Evolutionary conservation across 768 basidiomycete genomes (phyloP).

Genomic region (Boletus pseudo-olivaceus): DNA sequence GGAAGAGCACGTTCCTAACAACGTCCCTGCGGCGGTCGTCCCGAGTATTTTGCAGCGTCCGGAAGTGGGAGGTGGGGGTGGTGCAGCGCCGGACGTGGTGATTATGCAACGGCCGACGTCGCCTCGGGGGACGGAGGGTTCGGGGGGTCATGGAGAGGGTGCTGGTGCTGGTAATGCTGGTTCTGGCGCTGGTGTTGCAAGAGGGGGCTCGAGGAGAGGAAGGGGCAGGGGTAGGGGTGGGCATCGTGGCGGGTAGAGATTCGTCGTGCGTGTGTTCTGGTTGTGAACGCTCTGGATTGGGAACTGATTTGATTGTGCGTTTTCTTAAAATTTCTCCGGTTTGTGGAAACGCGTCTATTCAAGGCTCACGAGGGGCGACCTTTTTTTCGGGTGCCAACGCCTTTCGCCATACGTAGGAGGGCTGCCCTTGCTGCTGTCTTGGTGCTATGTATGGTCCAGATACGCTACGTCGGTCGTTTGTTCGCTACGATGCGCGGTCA

Average conservation of each 20-base stretch:
- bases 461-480: no score
- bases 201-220: slow-evolving; percentile 27
- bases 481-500: not conserved
- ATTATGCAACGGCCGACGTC: slow-evolving; percentile 12
- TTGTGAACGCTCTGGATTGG: not conserved
- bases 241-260: slow-evolving; percentile 25
- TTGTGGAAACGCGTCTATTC: not conserved
- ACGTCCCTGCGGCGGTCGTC: not conserved
- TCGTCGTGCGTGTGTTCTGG: not conserved
- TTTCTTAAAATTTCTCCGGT: not conserved
- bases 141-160: not conserved
- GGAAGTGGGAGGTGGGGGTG: slow-evolving; percentile 4
- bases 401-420: not conserved
- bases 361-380: not conserved
- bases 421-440: not conserved
- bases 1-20: slow-evolving; percentile 3
- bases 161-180: slow-evolving; percentile 2
- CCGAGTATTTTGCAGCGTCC: slow-evolving; percentile 28
- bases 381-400: not conserved
- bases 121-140: slow-evolving; percentile 4
- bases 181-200: slow-evolving; percentile 6
- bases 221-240: slow-evolving; percentile 33
- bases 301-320: no score
- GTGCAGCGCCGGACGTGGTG: slow-evolving; percentile 1
- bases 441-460: not conserved